phyloP scores from a whole-genome alignment of 1,139 yeast genomes.

The Entelexis sorbosivorans region DNA sequence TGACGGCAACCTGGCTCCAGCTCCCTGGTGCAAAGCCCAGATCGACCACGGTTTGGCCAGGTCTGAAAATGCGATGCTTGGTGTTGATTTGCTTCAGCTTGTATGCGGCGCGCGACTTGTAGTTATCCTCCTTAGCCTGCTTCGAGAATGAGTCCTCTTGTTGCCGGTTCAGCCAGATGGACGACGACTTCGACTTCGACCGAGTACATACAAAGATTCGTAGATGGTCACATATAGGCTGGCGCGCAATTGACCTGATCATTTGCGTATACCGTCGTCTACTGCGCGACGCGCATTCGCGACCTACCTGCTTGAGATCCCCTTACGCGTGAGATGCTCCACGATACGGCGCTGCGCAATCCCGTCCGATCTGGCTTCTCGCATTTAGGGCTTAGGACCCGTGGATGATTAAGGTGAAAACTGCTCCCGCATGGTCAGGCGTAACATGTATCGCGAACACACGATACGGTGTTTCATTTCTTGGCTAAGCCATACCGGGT shows the following conservation, averaged over 20 bases:
- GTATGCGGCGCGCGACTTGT: slow-evolving; percentile 81
- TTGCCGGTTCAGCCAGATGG: slow-evolving; percentile 66
- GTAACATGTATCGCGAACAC: neutral
- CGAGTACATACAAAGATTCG: neutral
- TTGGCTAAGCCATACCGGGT: neutral
- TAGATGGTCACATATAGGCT: neutral
- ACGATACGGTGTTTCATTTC: too few species aligned
- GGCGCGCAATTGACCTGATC: neutral
- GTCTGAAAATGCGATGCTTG: slow-evolving; percentile 47
- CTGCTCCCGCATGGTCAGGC: too few species aligned
- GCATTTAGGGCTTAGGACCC: neutral
- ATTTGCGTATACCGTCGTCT: neutral
- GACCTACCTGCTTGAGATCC: too few species aligned
- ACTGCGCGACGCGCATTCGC: too few species aligned
- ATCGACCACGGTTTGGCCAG: slow-evolving; percentile 59
- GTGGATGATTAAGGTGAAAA: too few species aligned
- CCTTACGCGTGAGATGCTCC: neutral
- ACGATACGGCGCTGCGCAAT: too few species aligned
- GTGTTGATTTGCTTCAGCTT: slow-evolving; percentile 58
- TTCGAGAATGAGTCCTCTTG: slow-evolving; percentile 50
- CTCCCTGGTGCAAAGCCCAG: slow-evolving; percentile 95
- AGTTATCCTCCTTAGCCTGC: slow-evolving; percentile 53
- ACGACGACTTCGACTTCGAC: slow-evolving; percentile 32
- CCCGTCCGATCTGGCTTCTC: too few species aligned
- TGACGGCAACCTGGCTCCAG: slow-evolving; percentile 77